phyloP scores from a whole-genome alignment of 768 basidiomycete genomes.

The Gelatoporia subvermispora region DNA sequence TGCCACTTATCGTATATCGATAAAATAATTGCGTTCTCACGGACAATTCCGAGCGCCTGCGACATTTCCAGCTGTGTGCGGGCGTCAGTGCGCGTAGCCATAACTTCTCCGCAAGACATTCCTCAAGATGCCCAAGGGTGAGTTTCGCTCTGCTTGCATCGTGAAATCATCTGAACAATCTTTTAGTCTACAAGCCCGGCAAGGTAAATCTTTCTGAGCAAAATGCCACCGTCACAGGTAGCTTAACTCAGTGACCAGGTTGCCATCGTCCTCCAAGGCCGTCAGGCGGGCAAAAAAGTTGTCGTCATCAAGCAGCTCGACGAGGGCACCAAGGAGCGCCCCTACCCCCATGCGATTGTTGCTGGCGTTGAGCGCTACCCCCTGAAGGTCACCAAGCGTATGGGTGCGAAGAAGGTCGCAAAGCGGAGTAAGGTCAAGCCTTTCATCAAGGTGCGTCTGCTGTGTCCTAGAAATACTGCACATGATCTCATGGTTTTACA shows the following conservation, averaged over 20 bases:
- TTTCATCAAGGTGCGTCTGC: slow-evolving; percentile 86
- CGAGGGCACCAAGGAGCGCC: slow-evolving; percentile 93
- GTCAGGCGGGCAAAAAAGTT: slow-evolving; percentile 99
- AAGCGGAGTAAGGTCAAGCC: slow-evolving; percentile 97
- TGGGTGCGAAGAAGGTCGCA: slow-evolving; percentile 94
- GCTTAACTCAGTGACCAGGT: slow-evolving; percentile 43
- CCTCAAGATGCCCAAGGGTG: slow-evolving; percentile 41
- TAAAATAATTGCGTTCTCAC: too few species aligned
- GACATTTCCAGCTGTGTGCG: too few species aligned
- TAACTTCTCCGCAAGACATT: slow-evolving; percentile 3
- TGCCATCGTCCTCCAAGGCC: slow-evolving; percentile 96
- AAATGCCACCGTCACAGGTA: too few species aligned
- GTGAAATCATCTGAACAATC: too few species aligned
- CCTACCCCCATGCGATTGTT: slow-evolving; percentile 97
- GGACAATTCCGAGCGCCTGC: too few species aligned
- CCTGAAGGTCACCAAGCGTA: slow-evolving; percentile 92
- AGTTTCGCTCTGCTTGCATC: slow-evolving; percentile 1
- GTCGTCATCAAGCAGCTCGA: slow-evolving; percentile 98
- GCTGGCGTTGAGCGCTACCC: slow-evolving; percentile 99
- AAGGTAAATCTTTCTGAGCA: too few species aligned
- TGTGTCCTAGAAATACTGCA: background rate
- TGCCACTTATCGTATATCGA: too few species aligned
- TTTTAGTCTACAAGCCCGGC: slow-evolving; percentile 87
- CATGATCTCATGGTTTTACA: background rate
- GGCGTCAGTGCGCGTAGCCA: too few species aligned